Percentiles rank a stretch among this genome's conserved stretches.
These are phyloP conservation scores for Mycena haematopus DNA, from an alignment of 768 basidiomycete species.

Conservation along the genomic window DNA sequence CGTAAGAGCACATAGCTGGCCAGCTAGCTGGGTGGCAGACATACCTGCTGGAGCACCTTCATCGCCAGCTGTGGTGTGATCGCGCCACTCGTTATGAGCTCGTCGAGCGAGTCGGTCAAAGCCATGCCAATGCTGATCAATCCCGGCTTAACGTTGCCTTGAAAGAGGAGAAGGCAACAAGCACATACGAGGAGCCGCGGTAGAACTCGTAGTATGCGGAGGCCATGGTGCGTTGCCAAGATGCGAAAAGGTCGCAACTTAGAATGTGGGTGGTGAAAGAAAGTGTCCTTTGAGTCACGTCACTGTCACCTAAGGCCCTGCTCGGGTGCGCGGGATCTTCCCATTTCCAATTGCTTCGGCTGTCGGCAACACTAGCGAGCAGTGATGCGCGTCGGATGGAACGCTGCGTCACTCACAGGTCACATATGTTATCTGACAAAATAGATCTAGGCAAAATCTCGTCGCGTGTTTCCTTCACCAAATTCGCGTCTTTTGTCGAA, in stretches of 20 bases:
- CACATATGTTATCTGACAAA: too few relatives aligned
- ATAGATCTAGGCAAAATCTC: too few relatives aligned
- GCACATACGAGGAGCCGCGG: conserved; percentile 84
- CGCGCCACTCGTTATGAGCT: conserved; percentile 80
- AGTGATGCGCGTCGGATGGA: too few relatives aligned
- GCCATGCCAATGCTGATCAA: conserved; percentile 91
- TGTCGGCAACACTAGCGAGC: too few relatives aligned
- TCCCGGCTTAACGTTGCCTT: conserved; percentile 10
- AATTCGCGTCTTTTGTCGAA: too few relatives aligned
- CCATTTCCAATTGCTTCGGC: too few relatives aligned
- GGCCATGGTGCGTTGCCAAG: conserved; percentile 49
- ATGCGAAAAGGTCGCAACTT: not conserved
- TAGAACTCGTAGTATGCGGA: conserved; percentile 93
- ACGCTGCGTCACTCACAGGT: too few relatives aligned
- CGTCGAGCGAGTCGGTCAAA: conserved; percentile 96
- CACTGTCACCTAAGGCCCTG: not conserved
- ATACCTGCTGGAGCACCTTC: not conserved
- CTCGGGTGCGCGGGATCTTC: too few relatives aligned
- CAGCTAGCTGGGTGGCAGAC: too few relatives aligned
- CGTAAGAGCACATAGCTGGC: not conserved
- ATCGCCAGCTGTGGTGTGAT: conserved; percentile 92
- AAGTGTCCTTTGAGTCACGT: not conserved
- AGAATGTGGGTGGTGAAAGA: not conserved
- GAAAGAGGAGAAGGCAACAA: conserved; percentile 6
- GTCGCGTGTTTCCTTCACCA: too few relatives aligned